A percentile compares a stretch with the other conserved stretches of the same genome.
These are phyloP conservation scores for Acmispon strigosus DNA, from an alignment of 306 rosid genomes.

Conservation along the genomic window DNA sequence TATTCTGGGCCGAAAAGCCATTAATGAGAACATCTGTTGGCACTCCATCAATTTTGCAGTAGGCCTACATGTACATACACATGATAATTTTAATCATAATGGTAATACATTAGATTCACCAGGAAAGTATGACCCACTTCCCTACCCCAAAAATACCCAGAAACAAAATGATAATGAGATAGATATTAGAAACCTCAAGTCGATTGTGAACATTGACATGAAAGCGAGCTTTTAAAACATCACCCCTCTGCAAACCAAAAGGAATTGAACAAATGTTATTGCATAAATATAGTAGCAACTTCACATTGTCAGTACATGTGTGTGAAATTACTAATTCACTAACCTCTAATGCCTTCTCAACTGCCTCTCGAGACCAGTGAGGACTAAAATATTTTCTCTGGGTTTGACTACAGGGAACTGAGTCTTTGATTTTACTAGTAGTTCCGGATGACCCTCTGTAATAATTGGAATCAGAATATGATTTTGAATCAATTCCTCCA, in stretches of 20 bases:
- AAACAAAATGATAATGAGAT: neutral
- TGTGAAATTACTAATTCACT: conserved; percentile 11
- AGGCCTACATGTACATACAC: conserved; percentile 45
- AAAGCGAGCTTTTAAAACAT: conserved; percentile 61
- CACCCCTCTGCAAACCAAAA: conserved; percentile 61
- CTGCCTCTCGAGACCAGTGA: conserved; percentile 62
- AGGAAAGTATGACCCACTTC: neutral
- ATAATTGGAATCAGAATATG: conserved; percentile 24
- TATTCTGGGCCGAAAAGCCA: conserved; percentile 73
- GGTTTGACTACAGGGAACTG: conserved; percentile 17
- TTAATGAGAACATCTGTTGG: conserved; percentile 60
- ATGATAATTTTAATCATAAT: neutral
- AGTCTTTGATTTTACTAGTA: conserved; percentile 21
- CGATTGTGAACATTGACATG: conserved; percentile 79
- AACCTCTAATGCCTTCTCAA: conserved; percentile 68
- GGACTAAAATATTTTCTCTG: conserved; percentile 46
- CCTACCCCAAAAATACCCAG: neutral
- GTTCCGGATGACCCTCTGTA: conserved; percentile 25
- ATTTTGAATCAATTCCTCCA: conserved; percentile 23
- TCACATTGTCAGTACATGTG: neutral
- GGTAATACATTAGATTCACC: conserved; percentile 4
- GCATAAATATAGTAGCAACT: neutral
- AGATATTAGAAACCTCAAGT: conserved; percentile 52
- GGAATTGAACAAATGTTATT: conserved; percentile 4
- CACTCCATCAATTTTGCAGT: conserved; percentile 80